These are phyloP conservation scores for Cyberlindnera mycetangii DNA, from an alignment of 805 yeast species.

Conservation along the genomic window DNA sequence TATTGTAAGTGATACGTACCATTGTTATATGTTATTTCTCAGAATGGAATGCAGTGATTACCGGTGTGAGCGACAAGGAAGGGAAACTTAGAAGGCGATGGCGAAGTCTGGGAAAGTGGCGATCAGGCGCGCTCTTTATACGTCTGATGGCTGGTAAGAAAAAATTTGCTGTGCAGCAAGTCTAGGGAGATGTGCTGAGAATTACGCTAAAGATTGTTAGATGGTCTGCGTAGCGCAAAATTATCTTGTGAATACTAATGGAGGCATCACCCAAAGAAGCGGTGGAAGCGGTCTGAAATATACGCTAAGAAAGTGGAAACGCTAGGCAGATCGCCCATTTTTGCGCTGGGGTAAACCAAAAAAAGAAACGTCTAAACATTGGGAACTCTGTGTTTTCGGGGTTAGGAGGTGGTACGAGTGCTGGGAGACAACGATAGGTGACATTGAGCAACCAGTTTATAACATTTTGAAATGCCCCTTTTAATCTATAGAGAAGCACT, in stretches of 20 bases:
- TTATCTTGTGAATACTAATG: background rate
- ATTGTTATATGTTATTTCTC: slow-evolving; percentile 24
- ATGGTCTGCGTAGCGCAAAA: background rate
- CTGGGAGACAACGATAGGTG: too few species aligned
- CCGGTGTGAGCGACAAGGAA: slow-evolving; percentile 34
- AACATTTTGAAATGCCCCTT: too few species aligned
- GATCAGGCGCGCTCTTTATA: slow-evolving; percentile 8
- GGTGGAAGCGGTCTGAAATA: too few species aligned
- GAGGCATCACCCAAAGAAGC: too few species aligned
- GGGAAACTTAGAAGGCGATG: slow-evolving; percentile 4
- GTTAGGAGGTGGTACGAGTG: too few species aligned
- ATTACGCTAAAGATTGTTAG: slow-evolving; percentile 8
- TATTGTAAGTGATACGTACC: background rate
- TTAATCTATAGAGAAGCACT: too few species aligned
- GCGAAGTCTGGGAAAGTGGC: slow-evolving; percentile 8
- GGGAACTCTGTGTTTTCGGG: too few species aligned
- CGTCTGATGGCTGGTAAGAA: background rate
- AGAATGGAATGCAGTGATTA: slow-evolving; percentile 36
- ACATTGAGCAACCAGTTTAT: too few species aligned
- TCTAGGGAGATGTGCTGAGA: background rate
- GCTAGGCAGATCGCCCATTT: too few species aligned
- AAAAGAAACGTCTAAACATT: too few species aligned
- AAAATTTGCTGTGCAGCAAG: slow-evolving; percentile 3
- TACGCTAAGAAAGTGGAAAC: too few species aligned
- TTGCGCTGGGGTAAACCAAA: too few species aligned